These are phyloP conservation scores for Lipomyces yamadae DNA, from an alignment of 805 yeast genomes.

Conservation along the genomic window DNA sequence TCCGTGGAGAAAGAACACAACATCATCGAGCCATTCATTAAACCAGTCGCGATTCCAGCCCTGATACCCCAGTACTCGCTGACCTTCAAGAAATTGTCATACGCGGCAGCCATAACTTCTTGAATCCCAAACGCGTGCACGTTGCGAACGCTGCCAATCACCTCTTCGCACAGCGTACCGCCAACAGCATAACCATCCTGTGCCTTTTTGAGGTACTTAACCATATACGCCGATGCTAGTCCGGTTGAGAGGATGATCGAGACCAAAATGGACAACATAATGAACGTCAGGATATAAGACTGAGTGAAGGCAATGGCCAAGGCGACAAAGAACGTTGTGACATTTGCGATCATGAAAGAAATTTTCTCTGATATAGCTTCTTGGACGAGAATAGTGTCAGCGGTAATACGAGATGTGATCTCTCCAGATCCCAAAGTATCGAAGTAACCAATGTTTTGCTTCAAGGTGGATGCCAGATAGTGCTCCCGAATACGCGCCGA, in stretches of 20 bases:
- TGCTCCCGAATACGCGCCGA: constrained; percentile 50
- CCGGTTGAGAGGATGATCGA: constrained; percentile 44
- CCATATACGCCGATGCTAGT: constrained; percentile 43
- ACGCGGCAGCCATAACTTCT: constrained; percentile 43
- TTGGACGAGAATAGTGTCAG: constrained; percentile 50
- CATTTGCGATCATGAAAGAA: constrained; percentile 48
- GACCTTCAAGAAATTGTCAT: constrained; percentile 41
- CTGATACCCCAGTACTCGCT: constrained; percentile 35
- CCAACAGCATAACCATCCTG: constrained; percentile 23
- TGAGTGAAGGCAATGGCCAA: constrained; percentile 47
- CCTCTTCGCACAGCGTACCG: constrained; percentile 49
- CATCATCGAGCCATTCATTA: constrained; percentile 44
- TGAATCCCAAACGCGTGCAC: constrained; percentile 52
- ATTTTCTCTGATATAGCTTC: constrained; percentile 52
- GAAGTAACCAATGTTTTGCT: constrained; percentile 52
- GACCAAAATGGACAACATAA: constrained; percentile 46
- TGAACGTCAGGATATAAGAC: constrained; percentile 48
- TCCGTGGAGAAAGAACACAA: constrained; percentile 37
- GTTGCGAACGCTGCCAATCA: constrained; percentile 47
- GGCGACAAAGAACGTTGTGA: constrained; percentile 50
- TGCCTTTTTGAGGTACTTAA: constrained; percentile 24
- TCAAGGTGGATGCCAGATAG: constrained; percentile 47
- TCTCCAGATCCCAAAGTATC: constrained; percentile 52
- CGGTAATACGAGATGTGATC: constrained; percentile 51
- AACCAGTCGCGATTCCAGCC: constrained; percentile 21